Percentiles rank a stretch among this genome's conserved stretches.
These are phyloP conservation scores for Backusella sp. DNA, from an alignment of 192 early-diverging fungal genomes.

Conservation along the genomic window DNA sequence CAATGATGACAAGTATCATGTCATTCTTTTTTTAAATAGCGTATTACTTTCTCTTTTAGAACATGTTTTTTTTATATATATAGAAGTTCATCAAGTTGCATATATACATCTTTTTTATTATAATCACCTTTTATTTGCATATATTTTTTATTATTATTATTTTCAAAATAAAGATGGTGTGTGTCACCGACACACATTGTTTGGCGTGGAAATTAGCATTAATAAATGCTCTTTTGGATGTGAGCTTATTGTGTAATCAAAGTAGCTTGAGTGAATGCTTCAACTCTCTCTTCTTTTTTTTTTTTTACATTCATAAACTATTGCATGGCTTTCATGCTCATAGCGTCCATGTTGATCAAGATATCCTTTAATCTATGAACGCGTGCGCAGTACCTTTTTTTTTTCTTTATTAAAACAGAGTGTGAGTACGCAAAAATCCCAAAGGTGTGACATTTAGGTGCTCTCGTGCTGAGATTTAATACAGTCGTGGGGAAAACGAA, in stretches of 20 bases:
- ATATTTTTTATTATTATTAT: not conserved
- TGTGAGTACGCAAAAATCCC: not conserved
- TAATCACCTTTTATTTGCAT: not conserved
- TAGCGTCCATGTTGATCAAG: too few species aligned
- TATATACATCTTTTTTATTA: not conserved
- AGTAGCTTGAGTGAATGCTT: not conserved
- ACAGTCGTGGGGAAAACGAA: slow-evolving; percentile 1
- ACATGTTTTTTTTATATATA: not conserved
- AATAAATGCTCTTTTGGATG: not conserved
- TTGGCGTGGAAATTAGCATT: not conserved
- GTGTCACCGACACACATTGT: not conserved
- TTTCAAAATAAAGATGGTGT: not conserved
- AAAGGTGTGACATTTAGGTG: not conserved
- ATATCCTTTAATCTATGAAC: too few species aligned
- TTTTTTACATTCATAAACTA: too few species aligned
- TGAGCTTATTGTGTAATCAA: not conserved
- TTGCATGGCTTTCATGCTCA: too few species aligned
- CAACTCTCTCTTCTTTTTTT: not conserved
- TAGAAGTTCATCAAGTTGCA: not conserved
- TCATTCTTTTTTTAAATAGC: not conserved
- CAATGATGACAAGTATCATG: not conserved
- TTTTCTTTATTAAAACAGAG: not conserved
- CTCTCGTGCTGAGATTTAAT: not conserved
- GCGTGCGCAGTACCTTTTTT: not conserved
- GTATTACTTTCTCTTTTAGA: not conserved